Base-by-base conservation (phyloP, 495 filamentous ascomycete species). In the Daldinia caldariorum region DNA sequence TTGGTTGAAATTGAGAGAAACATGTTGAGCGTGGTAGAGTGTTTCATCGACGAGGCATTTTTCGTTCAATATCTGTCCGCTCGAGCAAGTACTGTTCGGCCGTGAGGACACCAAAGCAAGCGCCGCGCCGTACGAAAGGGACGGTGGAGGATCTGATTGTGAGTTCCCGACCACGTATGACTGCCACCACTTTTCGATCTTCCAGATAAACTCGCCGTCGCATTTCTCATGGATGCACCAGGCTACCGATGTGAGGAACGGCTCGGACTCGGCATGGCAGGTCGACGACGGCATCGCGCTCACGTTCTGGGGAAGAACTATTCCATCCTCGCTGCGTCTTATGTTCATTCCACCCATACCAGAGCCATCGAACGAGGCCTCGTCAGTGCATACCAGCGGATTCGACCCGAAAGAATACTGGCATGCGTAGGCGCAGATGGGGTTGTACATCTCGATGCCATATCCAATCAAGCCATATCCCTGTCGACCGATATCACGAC, bases 131-230 rank as follows among this genome's bases (percentile, higher is more conserved):
- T 66, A 66, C 26, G 58, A 47, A 29, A 60, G 58, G 26, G 58
- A 60, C 14, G 58, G 58, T 14, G 58, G 29, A 2, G 58, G 58
- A 29, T 60, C 58, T 34, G 41, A 45, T 34, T 29, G 41, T 29
- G 22, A n/a, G 34, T 67, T 56, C 4, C 69, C 69, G 22, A 66
- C 62, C 35, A 63, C 47, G 22, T 63, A 34, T 34, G 32, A 37
- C 61, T 63, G 50, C 69, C 69, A 71, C 58, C 61, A 71, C 7
- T 39, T 37, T 18, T 71, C 69, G 18, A 67, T 56, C 18, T 37
- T 41, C 22, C 63, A 67, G n/a, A 34, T 18, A 13, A 20, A 38
- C 14, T 26, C 20, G 18, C 31, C 35, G 29, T 32, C 13, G 38
- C 69, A 71, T 31, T 63, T 51, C 3, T 22, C 14, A 7, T 53